These are phyloP conservation scores for Spirogloea muscicola DNA, from an alignment of 139 green algal genomes.

Conservation along the genomic window DNA sequence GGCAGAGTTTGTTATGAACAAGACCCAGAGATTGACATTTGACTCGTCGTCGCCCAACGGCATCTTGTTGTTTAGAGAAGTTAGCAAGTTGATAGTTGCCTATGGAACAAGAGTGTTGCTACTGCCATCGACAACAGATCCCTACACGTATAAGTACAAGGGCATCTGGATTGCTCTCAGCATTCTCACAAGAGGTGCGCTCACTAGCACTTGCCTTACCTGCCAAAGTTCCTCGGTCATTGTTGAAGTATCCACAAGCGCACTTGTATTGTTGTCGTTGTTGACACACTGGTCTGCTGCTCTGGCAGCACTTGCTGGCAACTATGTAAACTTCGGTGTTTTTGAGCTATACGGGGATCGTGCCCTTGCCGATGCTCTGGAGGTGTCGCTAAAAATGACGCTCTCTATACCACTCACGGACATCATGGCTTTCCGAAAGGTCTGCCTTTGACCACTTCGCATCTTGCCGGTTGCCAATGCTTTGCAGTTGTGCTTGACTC, in stretches of 20 bases:
- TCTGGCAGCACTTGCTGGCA: constrained; percentile 74
- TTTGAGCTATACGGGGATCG: constrained; percentile 97
- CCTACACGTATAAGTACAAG: constrained; percentile 84
- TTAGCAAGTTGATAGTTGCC: constrained; percentile 69
- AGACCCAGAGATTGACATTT: constrained; percentile 91
- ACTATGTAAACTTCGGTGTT: constrained; percentile 98
- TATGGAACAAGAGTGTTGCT: constrained; percentile 73
- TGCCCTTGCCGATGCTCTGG: constrained; percentile 84
- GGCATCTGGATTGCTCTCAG: constrained; percentile 87
- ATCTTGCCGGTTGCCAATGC: too few relatives aligned
- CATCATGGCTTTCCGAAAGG: constrained; percentile 78
- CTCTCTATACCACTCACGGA: constrained; percentile 72
- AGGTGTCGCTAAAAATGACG: constrained; percentile 79
- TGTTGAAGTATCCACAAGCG: too few relatives aligned
- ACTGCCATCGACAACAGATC: constrained; percentile 46
- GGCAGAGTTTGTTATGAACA: constrained; percentile 94
- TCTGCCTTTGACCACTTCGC: too few relatives aligned
- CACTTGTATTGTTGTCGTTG: too few relatives aligned
- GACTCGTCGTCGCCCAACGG: constrained; percentile 90
- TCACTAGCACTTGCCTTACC: too few relatives aligned
- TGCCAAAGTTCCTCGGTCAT: neutral
- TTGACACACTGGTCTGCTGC: neutral
- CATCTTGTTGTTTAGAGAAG: constrained; percentile 86
- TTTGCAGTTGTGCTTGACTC: too few relatives aligned
- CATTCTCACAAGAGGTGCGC: constrained; percentile 56